Conservation (phyloP, 345 rosid species). For the Salix brachista region DNA sequence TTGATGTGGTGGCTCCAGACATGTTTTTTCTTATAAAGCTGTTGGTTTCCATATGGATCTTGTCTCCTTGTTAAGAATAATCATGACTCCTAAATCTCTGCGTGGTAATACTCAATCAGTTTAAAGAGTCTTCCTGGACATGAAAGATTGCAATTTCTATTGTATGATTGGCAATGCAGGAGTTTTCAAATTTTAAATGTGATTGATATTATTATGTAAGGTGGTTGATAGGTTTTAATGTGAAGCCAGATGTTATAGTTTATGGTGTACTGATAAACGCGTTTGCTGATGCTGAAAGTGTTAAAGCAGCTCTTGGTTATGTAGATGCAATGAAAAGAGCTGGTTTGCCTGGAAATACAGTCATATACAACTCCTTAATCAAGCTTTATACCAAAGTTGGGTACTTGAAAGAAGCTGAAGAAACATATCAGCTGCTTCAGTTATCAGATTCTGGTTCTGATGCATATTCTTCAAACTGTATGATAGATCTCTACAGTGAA, state of each 20-base stretch:
- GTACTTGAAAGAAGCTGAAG: conserved; percentile 71
- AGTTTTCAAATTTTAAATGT: too few relatives aligned
- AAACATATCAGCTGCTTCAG: conserved; percentile 52
- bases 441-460: conserved; percentile 40
- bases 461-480: conserved; percentile 68
- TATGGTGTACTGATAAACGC: conserved; percentile 81
- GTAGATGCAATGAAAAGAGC: conserved; percentile 55
- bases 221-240: conserved; percentile 51
- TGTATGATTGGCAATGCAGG: too few relatives aligned
- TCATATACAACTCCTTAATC: conserved; percentile 65
- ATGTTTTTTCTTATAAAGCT: too few relatives aligned
- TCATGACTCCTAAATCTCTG: too few relatives aligned
- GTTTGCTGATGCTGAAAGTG: conserved; percentile 70
- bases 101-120: too few relatives aligned
- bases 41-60: too few relatives aligned
- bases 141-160: too few relatives aligned
- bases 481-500: too few relatives aligned
- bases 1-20: too few relatives aligned
- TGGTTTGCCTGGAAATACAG: conserved; percentile 57
- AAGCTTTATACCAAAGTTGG: conserved; percentile 85
- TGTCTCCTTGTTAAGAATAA: too few relatives aligned
- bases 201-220: too few relatives aligned
- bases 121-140: too few relatives aligned
- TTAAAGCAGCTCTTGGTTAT: conserved; percentile 52
- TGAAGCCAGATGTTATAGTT: conserved; percentile 61